phyloP scores from a whole-genome alignment of 1,139 yeast genomes.

The Candida pseudocylindracea region DNA sequence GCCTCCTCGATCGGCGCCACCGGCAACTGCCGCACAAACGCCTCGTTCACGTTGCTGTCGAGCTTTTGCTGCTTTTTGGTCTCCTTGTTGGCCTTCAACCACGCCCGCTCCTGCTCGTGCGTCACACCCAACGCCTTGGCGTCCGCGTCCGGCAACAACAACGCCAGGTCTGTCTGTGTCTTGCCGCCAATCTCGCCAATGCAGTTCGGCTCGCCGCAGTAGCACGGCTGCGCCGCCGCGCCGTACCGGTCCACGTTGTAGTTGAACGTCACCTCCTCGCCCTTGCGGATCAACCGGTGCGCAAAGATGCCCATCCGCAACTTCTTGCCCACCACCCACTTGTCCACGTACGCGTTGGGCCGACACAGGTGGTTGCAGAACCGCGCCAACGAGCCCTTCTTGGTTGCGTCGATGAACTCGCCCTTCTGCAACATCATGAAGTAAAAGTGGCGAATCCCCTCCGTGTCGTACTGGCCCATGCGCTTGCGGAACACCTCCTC shows the following conservation, averaged over 20 bases:
- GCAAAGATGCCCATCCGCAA: constrained; percentile 91
- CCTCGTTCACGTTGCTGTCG: constrained; percentile 36
- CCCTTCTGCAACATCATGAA: constrained; percentile 94
- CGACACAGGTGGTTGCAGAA: constrained; percentile 89
- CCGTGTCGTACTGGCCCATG: constrained; percentile 49
- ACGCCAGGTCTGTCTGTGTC: constrained; percentile 82
- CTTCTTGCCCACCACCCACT: constrained; percentile 90
- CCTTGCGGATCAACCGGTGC: constrained; percentile 41
- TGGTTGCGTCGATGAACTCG: constrained; percentile 87
- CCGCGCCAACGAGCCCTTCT: constrained; percentile 69
- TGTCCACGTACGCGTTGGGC: constrained; percentile 88
- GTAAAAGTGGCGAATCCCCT: constrained; percentile 69
- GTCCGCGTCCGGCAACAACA: constrained; percentile 59
- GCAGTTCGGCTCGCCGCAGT: constrained; percentile 87
- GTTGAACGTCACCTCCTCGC: constrained; percentile 90
- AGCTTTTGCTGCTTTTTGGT: constrained; percentile 26
- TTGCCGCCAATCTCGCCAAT: constrained; percentile 89
- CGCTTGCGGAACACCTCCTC: constrained; percentile 50
- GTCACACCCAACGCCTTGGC: constrained; percentile 77
- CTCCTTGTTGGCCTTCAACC: constrained; percentile 38
- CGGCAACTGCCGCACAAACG: constrained; percentile 37
- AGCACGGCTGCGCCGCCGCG: constrained; percentile 82
- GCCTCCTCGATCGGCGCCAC: constrained; percentile 25
- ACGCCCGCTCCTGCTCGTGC: constrained; percentile 31
- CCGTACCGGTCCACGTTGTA: constrained; percentile 95